A percentile compares a stretch with the other conserved stretches of the same genome.
Evolutionary conservation across 2,329 filamentous ascomycete species (phyloP).

Genomic region (Exophiala bonariae): DNA sequence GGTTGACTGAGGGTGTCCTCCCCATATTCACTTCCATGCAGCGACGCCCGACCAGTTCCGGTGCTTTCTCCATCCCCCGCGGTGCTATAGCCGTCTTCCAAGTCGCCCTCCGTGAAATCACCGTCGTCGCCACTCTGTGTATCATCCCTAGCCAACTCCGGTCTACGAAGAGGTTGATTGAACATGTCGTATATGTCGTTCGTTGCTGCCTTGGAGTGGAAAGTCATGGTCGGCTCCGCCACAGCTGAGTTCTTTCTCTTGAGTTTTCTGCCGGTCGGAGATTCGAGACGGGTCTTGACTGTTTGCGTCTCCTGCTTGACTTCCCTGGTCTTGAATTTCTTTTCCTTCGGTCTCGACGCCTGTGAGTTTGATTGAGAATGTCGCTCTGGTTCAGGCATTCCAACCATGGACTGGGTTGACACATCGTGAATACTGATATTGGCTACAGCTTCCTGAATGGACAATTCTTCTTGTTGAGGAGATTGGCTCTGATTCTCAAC

Average conservation of each 20-base stretch:
- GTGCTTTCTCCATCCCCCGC: conserved; percentile 76
- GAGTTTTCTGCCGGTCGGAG: conserved; percentile 74
- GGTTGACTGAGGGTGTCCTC: conserved; percentile 52
- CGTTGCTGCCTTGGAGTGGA: conserved; percentile 91
- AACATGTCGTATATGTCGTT: conserved; percentile 98
- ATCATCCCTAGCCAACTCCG: conserved; percentile 40
- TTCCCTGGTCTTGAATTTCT: conserved; percentile 79
- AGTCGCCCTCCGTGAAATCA: conserved; percentile 54
- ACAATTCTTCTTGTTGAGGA: conserved; percentile 20
- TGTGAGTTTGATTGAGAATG: conserved; percentile 20
- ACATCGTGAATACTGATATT: conserved; percentile 20
- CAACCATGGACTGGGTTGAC: conserved; percentile 26
- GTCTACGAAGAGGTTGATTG: conserved; percentile 72
- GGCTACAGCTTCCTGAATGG: conserved; percentile 8
- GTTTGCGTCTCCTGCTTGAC: conserved; percentile 86
- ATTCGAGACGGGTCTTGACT: conserved; percentile 90
- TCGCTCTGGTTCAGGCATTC: conserved; percentile 24
- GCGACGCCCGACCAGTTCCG: conserved; percentile 70
- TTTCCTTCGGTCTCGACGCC: conserved; percentile 47
- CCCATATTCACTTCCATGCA: conserved; percentile 63
- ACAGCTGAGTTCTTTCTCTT: conserved; percentile 67
- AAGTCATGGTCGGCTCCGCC: conserved; percentile 90
- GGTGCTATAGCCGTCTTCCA: conserved; percentile 73
- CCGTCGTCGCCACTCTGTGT: conserved; percentile 66
- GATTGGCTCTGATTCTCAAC: conserved; percentile 26